These are phyloP conservation scores for Citrus glauca DNA, from an alignment of 345 rosid genomes.

Conservation along the genomic window DNA sequence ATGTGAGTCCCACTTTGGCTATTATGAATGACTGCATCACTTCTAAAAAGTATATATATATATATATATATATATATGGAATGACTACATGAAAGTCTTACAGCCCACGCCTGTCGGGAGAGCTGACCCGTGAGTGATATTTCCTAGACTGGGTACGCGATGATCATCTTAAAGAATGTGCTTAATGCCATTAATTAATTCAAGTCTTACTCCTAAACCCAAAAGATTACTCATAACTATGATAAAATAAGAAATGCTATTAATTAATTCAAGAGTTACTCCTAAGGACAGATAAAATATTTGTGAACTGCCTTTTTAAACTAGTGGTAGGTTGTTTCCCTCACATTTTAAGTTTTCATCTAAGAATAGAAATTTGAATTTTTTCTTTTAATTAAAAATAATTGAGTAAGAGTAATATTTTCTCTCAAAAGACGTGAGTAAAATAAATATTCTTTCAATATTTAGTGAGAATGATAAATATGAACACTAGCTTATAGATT, in stretches of 20 bases:
- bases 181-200: background rate
- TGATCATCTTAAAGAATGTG: conserved; percentile 10
- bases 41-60: background rate
- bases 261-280: background rate
- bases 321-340: too few species aligned
- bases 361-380: too few species aligned
- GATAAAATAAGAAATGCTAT: background rate
- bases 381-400: too few species aligned
- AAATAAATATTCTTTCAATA: too few species aligned
- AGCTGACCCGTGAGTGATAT: conserved; percentile 14
- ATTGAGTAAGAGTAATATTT: too few species aligned
- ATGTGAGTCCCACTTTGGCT: conserved; percentile 30
- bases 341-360: too few species aligned
- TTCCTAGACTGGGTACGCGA: conserved; percentile 11
- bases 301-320: too few species aligned
- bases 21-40: background rate
- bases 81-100: conserved; percentile 1
- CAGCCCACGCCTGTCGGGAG: conserved; percentile 26
- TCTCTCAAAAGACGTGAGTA: fast-evolving
- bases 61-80: background rate
- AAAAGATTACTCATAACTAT: background rate
- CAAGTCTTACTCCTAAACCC: background rate
- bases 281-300: too few species aligned
- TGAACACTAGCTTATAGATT: fast-evolving
- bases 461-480: too few species aligned